Conservation (phyloP, 1,284 basidiomycete species). For the Rhodotorula sp. region DNA sequence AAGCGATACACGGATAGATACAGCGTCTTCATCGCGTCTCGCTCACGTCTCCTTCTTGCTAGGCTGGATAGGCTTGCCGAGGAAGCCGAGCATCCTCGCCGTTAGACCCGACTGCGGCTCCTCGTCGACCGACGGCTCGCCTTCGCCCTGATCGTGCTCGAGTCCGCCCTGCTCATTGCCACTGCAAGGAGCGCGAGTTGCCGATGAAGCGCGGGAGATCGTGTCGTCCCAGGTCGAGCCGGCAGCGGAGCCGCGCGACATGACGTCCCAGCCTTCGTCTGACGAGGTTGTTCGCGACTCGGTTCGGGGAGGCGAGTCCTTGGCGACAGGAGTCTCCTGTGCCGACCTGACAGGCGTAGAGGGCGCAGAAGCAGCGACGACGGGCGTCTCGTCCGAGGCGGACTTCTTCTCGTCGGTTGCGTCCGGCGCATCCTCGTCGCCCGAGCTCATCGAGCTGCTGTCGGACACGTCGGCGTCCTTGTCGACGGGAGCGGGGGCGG, state of each 20-base stretch:
- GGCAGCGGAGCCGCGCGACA: constrained; percentile 25
- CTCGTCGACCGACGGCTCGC: not conserved
- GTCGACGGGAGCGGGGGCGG: not conserved
- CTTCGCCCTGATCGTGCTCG: not conserved
- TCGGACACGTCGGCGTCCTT: not conserved
- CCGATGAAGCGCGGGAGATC: constrained; percentile 10
- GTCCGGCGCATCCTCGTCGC: not conserved
- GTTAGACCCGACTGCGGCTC: constrained; percentile 13
- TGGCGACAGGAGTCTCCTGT: not conserved
- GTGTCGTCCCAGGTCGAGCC: not conserved
- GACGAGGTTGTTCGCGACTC: constrained; percentile 18
- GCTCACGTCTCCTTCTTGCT: not conserved
- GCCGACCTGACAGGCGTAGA: not conserved
- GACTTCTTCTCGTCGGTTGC: not conserved
- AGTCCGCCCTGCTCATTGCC: not conserved
- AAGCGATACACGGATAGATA: not conserved
- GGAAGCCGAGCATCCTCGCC: constrained; percentile 16
- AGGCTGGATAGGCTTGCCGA: constrained; percentile 13
- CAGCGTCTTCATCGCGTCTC: not conserved
- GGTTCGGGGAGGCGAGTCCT: not conserved
- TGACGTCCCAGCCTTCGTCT: constrained; percentile 30
- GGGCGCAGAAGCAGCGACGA: not conserved
- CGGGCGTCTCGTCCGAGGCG: not conserved
- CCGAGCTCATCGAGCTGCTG: not conserved
- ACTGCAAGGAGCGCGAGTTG: not conserved